phyloP scores from a whole-genome alignment of 2,329 filamentous ascomycete genomes.

The Stagonosporopsis vannaccii region DNA sequence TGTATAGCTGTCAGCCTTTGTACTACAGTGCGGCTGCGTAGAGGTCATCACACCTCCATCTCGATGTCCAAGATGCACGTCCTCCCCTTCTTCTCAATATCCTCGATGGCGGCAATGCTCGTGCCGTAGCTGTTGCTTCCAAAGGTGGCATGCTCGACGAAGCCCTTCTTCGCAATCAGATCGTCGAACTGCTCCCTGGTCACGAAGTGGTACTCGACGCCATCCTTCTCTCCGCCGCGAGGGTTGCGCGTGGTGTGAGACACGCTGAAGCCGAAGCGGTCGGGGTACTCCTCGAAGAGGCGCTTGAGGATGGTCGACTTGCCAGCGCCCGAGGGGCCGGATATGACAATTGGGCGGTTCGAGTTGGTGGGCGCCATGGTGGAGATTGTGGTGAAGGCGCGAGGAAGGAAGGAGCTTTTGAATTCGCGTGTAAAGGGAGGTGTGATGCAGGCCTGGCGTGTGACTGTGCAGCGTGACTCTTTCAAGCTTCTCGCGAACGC shows the following conservation, averaged over 20 bases:
- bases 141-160: slow-evolving; percentile 89
- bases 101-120: slow-evolving; percentile 77
- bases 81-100: slow-evolving; percentile 72
- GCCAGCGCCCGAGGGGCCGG: slow-evolving; percentile 79
- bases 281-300: slow-evolving; percentile 71
- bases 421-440: background rate
- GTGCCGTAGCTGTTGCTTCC: slow-evolving; percentile 89
- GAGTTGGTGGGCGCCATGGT: slow-evolving; percentile 24
- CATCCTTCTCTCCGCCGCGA: slow-evolving; percentile 76
- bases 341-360: slow-evolving; percentile 68
- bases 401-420: background rate
- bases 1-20: slow-evolving; percentile 34
- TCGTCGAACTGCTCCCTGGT: slow-evolving; percentile 57
- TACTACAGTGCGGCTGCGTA: too few relatives aligned
- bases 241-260: slow-evolving; percentile 81
- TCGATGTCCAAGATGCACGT: slow-evolving; percentile 93
- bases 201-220: slow-evolving; percentile 80
- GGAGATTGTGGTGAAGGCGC: slow-evolving; percentile 14
- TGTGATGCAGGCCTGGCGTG: background rate
- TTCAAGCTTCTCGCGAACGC: slow-evolving; percentile 19
- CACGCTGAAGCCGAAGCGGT: slow-evolving; percentile 69
- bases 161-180: slow-evolving; percentile 67
- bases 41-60: slow-evolving; percentile 73
- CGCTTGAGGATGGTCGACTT: slow-evolving; percentile 81
- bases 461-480: slow-evolving; percentile 1